These are phyloP conservation scores for Rubia yunnanensis DNA, from an alignment of 257 asterid species.

Conservation along the genomic window DNA sequence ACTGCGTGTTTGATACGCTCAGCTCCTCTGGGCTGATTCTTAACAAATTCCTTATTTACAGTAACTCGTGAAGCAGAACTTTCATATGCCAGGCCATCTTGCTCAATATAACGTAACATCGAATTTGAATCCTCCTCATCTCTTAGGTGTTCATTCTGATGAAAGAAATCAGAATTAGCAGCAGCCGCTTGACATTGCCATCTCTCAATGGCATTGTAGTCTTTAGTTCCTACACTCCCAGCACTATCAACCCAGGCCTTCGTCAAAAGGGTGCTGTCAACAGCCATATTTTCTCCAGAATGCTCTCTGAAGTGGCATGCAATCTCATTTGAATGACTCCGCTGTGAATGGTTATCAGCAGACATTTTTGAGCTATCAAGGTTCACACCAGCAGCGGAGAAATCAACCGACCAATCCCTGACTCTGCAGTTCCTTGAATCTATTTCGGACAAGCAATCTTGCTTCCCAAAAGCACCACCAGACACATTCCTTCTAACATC, in stretches of 20 bases:
- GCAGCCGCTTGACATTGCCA: conserved; percentile 99
- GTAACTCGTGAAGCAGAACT: conserved; percentile 75
- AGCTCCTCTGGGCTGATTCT: conserved; percentile 67
- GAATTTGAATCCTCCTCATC: conserved; percentile 90
- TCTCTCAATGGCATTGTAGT: conserved; percentile 92
- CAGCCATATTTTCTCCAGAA: conserved; percentile 86
- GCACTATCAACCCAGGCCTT: conserved; percentile 97
- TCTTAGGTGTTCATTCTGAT: conserved; percentile 41
- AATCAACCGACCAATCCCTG: conserved; percentile 97
- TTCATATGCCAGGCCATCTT: conserved; percentile 48
- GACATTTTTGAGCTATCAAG: conserved; percentile 58
- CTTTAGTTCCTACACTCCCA: conserved; percentile 79
- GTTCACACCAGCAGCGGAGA: conserved; percentile 87
- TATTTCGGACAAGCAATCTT: conserved; percentile 87
- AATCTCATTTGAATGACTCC: conserved; percentile 68
- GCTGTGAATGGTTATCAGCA: conserved; percentile 58
- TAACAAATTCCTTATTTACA: conserved; percentile 40
- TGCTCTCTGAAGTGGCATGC: conserved; percentile 69
- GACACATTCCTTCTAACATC: conserved; percentile 69
- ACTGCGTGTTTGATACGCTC: conserved; percentile 81
- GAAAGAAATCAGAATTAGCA: conserved; percentile 77
- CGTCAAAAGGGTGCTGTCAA: conserved; percentile 70
- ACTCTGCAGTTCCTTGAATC: conserved; percentile 98
- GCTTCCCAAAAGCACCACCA: conserved; percentile 64
- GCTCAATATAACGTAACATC: conserved; percentile 30